Conservation (phyloP, 495 filamentous ascomycete species). For the Talaromyces liani region DNA sequence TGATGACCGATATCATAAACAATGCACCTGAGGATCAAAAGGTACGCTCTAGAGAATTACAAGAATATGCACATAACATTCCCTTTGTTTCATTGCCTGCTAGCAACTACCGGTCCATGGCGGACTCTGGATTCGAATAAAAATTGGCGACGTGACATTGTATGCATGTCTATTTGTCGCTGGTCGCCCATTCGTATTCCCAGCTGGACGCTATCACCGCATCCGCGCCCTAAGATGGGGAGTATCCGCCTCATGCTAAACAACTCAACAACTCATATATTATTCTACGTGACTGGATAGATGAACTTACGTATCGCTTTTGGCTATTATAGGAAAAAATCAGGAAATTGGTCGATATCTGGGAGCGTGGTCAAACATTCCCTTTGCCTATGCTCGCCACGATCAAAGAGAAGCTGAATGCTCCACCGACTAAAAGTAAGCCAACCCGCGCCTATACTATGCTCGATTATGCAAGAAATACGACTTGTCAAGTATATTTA, state of each 20-base stretch:
- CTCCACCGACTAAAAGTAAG: constrained; percentile 58
- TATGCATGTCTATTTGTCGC: not conserved
- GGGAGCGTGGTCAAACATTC: constrained; percentile 93
- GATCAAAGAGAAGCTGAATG: constrained; percentile 78
- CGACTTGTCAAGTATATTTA: not conserved
- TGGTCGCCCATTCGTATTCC: not conserved
- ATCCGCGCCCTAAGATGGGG: not conserved
- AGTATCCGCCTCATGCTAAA: not conserved
- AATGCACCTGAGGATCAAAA: constrained; percentile 92
- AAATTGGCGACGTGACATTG: not conserved
- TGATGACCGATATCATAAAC: constrained; percentile 94
- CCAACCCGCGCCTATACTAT: constrained; percentile 16
- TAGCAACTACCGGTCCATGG: not conserved
- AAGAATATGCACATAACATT: constrained; percentile 9
- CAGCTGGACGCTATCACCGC: not conserved
- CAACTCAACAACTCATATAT: not conserved
- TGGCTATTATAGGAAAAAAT: constrained; percentile 78
- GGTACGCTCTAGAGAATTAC: constrained; percentile 63
- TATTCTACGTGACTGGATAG: constrained; percentile 25
- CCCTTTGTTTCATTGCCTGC: constrained; percentile 10
- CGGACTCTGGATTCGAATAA: constrained; percentile 3
- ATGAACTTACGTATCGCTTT: constrained; percentile 43
- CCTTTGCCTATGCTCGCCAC: constrained; percentile 69
- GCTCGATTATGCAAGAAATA: not conserved
- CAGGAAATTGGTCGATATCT: constrained; percentile 92